These are phyloP conservation scores for Endothia cerciana DNA, from an alignment of 2,329 filamentous ascomycete genomes.

Conservation along the genomic window DNA sequence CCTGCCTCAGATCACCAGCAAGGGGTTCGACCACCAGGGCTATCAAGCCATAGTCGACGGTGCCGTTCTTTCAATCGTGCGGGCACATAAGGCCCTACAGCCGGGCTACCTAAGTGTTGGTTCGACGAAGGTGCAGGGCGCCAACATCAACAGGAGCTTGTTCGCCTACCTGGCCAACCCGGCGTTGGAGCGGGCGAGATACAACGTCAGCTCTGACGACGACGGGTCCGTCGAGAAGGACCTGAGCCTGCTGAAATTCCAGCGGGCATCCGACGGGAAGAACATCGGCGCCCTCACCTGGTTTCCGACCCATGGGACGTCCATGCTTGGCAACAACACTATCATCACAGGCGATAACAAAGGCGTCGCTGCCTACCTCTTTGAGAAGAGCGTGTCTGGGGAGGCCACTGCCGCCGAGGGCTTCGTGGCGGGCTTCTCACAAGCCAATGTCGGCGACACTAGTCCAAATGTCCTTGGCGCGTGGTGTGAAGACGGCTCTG, in stretches of 20 bases:
- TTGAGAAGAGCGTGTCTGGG: conserved; percentile 71
- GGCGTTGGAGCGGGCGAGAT: conserved; percentile 70
- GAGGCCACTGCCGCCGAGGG: conserved; percentile 60
- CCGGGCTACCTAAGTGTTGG: conserved; percentile 71
- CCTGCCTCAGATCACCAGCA: conserved; percentile 83
- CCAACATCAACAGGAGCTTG: conserved; percentile 87
- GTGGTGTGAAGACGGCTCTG: conserved; percentile 85
- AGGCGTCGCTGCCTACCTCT: conserved; percentile 83
- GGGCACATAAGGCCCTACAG: conserved; percentile 73
- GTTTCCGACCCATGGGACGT: conserved; percentile 92
- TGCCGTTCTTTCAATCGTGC: conserved; percentile 75
- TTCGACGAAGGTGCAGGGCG: conserved; percentile 69
- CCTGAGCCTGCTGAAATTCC: conserved; percentile 79
- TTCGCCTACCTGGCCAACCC: conserved; percentile 90
- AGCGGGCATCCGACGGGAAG: conserved; percentile 73
- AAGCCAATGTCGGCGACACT: conserved; percentile 89
- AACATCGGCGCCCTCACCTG: conserved; percentile 83
- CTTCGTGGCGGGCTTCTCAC: conserved; percentile 91
- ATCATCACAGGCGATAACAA: conserved; percentile 95
- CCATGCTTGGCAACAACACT: conserved; percentile 89
- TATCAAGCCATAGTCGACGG: conserved; percentile 88
- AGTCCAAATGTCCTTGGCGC: conserved; percentile 86
- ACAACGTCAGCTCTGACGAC: conserved; percentile 58
- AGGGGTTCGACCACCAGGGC: conserved; percentile 83
- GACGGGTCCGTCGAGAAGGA: conserved; percentile 67